Evolutionary conservation across 768 basidiomycete species (phyloP).

Genomic region (Auricularia heimuer): DNA sequence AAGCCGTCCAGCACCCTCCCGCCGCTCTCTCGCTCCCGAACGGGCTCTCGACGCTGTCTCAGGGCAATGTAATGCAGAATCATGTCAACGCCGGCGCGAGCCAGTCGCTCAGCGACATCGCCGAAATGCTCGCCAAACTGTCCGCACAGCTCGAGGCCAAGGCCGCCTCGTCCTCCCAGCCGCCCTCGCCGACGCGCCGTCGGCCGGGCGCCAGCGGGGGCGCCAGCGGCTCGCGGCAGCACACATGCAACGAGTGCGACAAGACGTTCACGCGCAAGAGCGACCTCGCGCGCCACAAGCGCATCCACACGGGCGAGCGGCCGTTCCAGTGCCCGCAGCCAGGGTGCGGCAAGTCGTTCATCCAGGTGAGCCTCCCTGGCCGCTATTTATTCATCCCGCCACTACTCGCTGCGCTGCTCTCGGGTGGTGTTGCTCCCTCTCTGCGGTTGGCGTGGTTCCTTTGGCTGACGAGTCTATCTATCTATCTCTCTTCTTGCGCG

Average conservation of each 20-base stretch:
- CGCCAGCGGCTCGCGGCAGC: conserved; percentile 38
- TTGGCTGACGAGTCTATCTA: not conserved
- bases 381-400: not conserved
- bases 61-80: not conserved
- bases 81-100: conserved; percentile 22
- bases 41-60: no score
- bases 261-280: conserved; percentile 79
- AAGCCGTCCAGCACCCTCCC: conserved; percentile 48
- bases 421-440: not conserved
- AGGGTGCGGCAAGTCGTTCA: conserved; percentile 83
- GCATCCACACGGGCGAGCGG: conserved; percentile 85
- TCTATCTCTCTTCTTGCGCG: conserved; percentile 1
- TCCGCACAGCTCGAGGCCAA: conserved; percentile 59
- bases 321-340: conserved; percentile 65
- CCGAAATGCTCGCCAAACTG: conserved; percentile 67
- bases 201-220: conserved; percentile 22
- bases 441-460: conserved; percentile 10
- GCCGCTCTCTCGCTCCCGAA: conserved; percentile 7
- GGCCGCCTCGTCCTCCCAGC: conserved; percentile 14
- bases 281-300: conserved; percentile 75
- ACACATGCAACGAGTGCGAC: conserved; percentile 64
- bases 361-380: conserved; percentile 47
- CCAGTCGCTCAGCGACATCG: conserved; percentile 49
- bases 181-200: conserved; percentile 5
- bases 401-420: not conserved